A percentile compares a stretch with the other conserved stretches of the same genome.
phyloP scores from a whole-genome alignment of 257 asterid species.

The Cinchona pubescens region DNA sequence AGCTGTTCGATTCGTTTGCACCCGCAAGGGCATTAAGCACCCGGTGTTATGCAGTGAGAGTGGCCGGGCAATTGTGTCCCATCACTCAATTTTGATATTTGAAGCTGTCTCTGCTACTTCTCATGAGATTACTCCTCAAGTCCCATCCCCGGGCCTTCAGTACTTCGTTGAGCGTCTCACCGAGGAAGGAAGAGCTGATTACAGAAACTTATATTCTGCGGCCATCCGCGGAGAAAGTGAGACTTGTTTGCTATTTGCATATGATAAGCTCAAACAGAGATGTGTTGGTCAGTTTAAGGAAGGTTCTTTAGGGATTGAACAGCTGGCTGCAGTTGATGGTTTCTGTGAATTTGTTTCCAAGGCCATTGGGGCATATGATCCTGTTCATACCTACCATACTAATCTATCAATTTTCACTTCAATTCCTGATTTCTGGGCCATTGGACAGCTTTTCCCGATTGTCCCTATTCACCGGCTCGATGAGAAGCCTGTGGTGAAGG shows the following conservation, averaged over 20 bases:
- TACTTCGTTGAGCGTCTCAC: slow-evolving; percentile 47
- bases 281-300: slow-evolving; percentile 89
- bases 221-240: slow-evolving; percentile 67
- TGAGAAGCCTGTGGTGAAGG: slow-evolving; percentile 64
- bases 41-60: slow-evolving; percentile 93
- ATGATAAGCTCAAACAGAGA: slow-evolving; percentile 78
- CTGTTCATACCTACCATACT: slow-evolving; percentile 65
- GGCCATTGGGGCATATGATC: slow-evolving; percentile 62
- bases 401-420: slow-evolving; percentile 88
- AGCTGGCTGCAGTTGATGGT: slow-evolving; percentile 78
- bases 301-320: slow-evolving; percentile 70
- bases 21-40: slow-evolving; percentile 64
- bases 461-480: slow-evolving; percentile 82
- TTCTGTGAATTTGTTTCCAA: slow-evolving; percentile 66
- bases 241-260: slow-evolving; percentile 52
- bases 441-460: slow-evolving; percentile 80
- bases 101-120: slow-evolving; percentile 70
- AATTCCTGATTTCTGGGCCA: slow-evolving; percentile 95
- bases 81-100: slow-evolving; percentile 76
- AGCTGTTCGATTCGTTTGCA: slow-evolving; percentile 58
- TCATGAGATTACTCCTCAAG: slow-evolving; percentile 39
- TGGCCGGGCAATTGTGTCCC: slow-evolving; percentile 95
- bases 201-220: slow-evolving; percentile 56
- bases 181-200: slow-evolving; percentile 64
- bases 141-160: slow-evolving; percentile 44